Percentiles rank a stretch among this genome's conserved stretches.
Evolutionary conservation across 345 rosid genomes (phyloP).

Genomic region (Gossypium sturtianum): DNA sequence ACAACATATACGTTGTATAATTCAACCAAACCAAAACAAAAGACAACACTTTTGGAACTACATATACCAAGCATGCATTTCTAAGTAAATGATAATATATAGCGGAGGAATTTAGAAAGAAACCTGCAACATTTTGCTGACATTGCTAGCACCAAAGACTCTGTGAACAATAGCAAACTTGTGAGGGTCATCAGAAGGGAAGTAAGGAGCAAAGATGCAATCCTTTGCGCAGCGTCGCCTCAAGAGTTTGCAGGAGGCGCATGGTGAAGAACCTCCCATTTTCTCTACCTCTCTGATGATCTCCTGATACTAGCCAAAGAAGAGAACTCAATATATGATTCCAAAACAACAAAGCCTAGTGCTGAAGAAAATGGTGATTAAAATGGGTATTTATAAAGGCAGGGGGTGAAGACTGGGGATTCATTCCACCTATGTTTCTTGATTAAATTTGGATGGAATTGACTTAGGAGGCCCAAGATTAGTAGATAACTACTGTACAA

Average conservation of each 20-base stretch:
- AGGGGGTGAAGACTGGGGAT: neutral
- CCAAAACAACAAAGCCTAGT: slow-evolving; percentile 13
- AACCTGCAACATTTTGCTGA: slow-evolving; percentile 85
- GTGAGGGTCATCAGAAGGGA: slow-evolving; percentile 76
- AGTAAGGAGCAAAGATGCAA: slow-evolving; percentile 86
- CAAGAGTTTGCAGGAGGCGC: slow-evolving; percentile 78
- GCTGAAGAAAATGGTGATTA: slow-evolving; percentile 29
- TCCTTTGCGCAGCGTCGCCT: slow-evolving; percentile 81
- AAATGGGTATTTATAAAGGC: slow-evolving; percentile 45
- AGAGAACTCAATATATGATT: too few species aligned
- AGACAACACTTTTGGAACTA: neutral
- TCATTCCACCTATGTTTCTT: slow-evolving; percentile 13
- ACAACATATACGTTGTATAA: too few species aligned
- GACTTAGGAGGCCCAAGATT: too few species aligned
- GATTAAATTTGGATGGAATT: neutral
- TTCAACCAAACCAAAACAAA: too few species aligned
- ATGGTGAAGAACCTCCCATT: slow-evolving; percentile 69
- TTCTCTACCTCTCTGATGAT: neutral
- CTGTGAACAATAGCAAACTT: slow-evolving; percentile 83
- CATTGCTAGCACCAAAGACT: slow-evolving; percentile 83
- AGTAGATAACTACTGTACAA: too few species aligned
- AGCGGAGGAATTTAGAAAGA: neutral
- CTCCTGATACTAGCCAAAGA: neutral
- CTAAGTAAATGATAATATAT: neutral
- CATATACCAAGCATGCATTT: neutral